phyloP scores from a whole-genome alignment of 805 yeast species.

The Teunomyces funiuensis region DNA sequence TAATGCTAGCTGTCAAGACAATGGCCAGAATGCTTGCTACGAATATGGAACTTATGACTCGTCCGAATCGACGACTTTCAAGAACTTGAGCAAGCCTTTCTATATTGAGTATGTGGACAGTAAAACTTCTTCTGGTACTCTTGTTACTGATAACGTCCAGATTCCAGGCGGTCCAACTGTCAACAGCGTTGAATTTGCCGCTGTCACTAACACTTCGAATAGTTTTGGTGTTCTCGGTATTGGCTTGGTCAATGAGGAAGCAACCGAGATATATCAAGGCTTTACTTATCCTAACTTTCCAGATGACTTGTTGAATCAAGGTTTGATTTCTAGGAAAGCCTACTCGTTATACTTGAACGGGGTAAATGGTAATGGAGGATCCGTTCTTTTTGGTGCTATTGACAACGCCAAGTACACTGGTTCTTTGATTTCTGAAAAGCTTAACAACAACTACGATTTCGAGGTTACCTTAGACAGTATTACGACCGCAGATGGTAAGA shows the following conservation, averaged over 20 bases:
- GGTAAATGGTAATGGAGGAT: constrained; percentile 10
- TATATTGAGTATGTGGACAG: constrained; percentile 8
- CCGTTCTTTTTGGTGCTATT: constrained; percentile 24
- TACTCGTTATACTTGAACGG: constrained; percentile 18
- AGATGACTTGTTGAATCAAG: constrained; percentile 10
- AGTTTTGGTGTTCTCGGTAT: constrained; percentile 8
- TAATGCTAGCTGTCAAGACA: neutral
- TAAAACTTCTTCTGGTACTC: constrained; percentile 7
- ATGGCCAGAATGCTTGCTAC: neutral
- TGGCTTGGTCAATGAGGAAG: constrained; percentile 6
- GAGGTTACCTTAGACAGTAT: constrained; percentile 6
- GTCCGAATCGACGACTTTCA: constrained; percentile 9
- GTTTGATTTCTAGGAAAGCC: constrained; percentile 9
- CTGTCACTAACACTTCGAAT: constrained; percentile 2
- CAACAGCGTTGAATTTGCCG: constrained; percentile 9
- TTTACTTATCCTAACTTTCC: constrained; percentile 14
- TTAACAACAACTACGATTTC: neutral
- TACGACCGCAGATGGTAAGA: neutral
- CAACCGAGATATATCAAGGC: neutral
- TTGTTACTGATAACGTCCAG: constrained; percentile 7
- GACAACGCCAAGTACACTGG: constrained; percentile 19
- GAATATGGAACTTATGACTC: constrained; percentile 11
- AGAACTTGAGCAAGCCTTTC: constrained; percentile 6
- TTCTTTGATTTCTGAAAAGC: constrained; percentile 5
- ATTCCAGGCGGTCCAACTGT: constrained; percentile 6